Conservation (phyloP, 805 yeast species). For the Saccharomycopsis babjevae region DNA sequence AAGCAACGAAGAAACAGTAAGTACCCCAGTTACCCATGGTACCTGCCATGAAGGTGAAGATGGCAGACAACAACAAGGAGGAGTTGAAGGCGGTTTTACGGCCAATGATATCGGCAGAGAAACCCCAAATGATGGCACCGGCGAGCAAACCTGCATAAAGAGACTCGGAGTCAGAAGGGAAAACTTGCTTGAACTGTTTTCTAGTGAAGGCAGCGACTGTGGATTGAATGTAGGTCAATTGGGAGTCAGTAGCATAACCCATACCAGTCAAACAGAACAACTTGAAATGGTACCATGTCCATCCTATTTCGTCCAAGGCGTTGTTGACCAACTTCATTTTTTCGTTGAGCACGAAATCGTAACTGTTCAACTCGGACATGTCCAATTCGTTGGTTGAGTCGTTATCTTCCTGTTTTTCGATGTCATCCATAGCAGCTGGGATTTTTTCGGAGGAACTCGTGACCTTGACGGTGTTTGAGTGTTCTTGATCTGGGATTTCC, state of each 20-base stretch:
- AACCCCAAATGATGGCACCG: slow-evolving; percentile 50
- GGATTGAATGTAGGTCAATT: slow-evolving; percentile 37
- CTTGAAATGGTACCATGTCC: slow-evolving; percentile 44
- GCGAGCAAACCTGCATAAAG: slow-evolving; percentile 40
- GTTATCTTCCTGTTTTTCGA: not conserved
- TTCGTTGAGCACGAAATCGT: slow-evolving; percentile 29
- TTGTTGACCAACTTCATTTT: slow-evolving; percentile 37
- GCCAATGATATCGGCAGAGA: slow-evolving; percentile 45
- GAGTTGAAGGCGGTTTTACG: slow-evolving; percentile 41
- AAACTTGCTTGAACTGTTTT: slow-evolving; percentile 36
- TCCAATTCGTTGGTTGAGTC: slow-evolving; percentile 3
- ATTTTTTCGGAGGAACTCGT: not conserved
- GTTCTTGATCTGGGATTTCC: not conserved
- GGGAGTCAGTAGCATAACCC: slow-evolving; percentile 48
- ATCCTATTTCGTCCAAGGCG: slow-evolving; percentile 49
- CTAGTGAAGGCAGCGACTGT: slow-evolving; percentile 37
- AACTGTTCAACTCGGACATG: slow-evolving; percentile 12
- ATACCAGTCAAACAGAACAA: slow-evolving; percentile 43
- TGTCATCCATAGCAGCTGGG: not conserved
- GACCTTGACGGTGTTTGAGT: not conserved
- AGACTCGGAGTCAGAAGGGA: slow-evolving; percentile 36
- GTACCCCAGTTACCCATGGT: slow-evolving; percentile 40
- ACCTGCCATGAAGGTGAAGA: slow-evolving; percentile 44
- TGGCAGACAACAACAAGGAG: slow-evolving; percentile 38
- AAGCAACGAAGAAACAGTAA: slow-evolving; percentile 38